Percentiles rank a stretch among this genome's conserved stretches.
Conservation (phyloP, 1,139 yeast species). For the Blastobotrys proliferans region DNA sequence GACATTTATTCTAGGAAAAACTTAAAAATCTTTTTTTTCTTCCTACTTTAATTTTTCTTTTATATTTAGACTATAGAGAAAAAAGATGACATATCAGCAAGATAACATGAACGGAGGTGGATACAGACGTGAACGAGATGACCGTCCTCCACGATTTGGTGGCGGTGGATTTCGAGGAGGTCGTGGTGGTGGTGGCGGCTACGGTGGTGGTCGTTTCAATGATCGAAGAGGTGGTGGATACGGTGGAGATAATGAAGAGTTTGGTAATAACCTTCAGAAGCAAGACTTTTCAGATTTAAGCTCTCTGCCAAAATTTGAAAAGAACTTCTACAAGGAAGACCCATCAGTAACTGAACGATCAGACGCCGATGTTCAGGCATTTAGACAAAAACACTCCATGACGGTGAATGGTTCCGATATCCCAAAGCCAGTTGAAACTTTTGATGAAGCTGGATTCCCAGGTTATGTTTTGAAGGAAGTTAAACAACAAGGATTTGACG, state of each 20-base stretch:
- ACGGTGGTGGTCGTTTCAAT: slow-evolving; percentile 25
- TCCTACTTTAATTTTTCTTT: slow-evolving; percentile 7
- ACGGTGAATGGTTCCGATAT: slow-evolving; percentile 75
- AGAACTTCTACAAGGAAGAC: slow-evolving; percentile 88
- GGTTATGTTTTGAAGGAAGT: slow-evolving; percentile 87
- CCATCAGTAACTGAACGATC: slow-evolving; percentile 71
- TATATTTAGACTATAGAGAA: slow-evolving; percentile 10
- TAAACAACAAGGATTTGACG: slow-evolving; percentile 86
- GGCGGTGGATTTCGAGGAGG: slow-evolving; percentile 18
- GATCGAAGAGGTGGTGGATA: slow-evolving; percentile 25
- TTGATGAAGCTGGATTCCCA: slow-evolving; percentile 97
- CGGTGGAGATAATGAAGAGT: slow-evolving; percentile 39
- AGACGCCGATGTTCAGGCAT: slow-evolving; percentile 63
- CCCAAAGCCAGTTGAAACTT: slow-evolving; percentile 89
- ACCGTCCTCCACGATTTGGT: slow-evolving; percentile 16
- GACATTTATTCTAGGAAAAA: background rate
- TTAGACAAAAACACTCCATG: slow-evolving; percentile 85
- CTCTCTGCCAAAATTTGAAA: slow-evolving; percentile 82
- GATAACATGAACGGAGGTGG: slow-evolving; percentile 25
- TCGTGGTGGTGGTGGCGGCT: slow-evolving; percentile 20
- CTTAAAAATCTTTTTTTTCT: slow-evolving; percentile 4
- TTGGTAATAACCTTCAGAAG: slow-evolving; percentile 50
- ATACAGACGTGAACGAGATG: slow-evolving; percentile 16
- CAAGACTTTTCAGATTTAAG: slow-evolving; percentile 74
- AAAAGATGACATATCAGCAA: slow-evolving; percentile 14